Evolutionary conservation across 352 stramenopile genomes (phyloP).

Genomic region (Globisporangium acanthophoron): DNA sequence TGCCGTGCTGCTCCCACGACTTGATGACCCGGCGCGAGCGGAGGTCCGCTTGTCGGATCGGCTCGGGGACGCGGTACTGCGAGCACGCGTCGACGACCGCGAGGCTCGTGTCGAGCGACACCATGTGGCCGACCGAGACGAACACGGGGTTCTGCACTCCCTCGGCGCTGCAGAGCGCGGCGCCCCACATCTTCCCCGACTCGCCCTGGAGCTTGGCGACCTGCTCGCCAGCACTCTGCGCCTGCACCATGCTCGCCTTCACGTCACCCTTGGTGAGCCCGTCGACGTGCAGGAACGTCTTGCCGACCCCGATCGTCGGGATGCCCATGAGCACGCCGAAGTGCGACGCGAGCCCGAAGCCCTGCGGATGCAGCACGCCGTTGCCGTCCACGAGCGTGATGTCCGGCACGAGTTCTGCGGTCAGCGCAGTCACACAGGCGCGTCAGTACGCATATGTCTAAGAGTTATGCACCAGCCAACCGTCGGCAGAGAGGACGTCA

Average conservation of each 20-base stretch:
- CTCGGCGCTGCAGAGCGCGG: conserved; percentile 53
- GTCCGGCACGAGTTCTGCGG: conserved; percentile 61
- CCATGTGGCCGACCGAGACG: conserved; percentile 71
- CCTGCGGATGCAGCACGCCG: conserved; percentile 80
- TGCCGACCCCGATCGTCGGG: conserved; percentile 88
- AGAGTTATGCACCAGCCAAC: background rate
- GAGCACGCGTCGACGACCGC: conserved; percentile 51
- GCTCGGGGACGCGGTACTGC: conserved; percentile 71
- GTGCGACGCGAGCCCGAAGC: conserved; percentile 91
- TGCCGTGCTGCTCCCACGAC: conserved; percentile 43
- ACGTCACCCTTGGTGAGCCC: conserved; percentile 73
- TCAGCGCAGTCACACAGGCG: background rate
- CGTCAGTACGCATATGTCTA: background rate
- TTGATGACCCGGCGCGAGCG: conserved; percentile 70
- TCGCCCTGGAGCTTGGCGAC: conserved; percentile 42
- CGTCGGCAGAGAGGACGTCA: background rate
- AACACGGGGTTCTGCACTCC: conserved; percentile 77
- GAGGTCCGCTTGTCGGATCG: conserved; percentile 83
- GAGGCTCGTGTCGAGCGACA: conserved; percentile 64
- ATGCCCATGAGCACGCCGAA: conserved; percentile 88
- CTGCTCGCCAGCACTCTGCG: conserved; percentile 24
- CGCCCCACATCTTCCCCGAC: conserved; percentile 73
- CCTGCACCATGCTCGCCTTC: conserved; percentile 43
- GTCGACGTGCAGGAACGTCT: conserved; percentile 88
- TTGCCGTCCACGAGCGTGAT: conserved; percentile 93